These are phyloP conservation scores for Umbelopsis isabellina DNA, from an alignment of 192 early-diverging fungal genomes.

Conservation along the genomic window DNA sequence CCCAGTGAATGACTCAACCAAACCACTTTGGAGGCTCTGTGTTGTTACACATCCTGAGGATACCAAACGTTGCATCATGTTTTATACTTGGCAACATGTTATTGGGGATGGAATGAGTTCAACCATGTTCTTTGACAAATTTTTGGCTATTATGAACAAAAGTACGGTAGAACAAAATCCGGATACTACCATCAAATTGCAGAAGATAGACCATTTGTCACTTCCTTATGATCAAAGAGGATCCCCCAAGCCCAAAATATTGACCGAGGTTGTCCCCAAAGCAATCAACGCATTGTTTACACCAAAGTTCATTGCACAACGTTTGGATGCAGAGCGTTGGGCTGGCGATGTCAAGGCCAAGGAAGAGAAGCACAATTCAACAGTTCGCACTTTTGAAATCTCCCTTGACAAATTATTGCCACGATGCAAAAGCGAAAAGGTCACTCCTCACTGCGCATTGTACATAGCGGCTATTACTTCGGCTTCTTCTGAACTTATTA, in stretches of 20 bases:
- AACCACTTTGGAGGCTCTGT: slow-evolving; percentile 34
- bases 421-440: slow-evolving; percentile 6
- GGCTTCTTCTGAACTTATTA: slow-evolving; percentile 3
- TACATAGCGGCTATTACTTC: slow-evolving; percentile 14
- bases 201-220: neutral
- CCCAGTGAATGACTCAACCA: slow-evolving; percentile 9
- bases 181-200: neutral
- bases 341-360: neutral
- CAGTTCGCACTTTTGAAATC: neutral
- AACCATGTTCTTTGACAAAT: slow-evolving; percentile 26
- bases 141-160: slow-evolving; percentile 23
- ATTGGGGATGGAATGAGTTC: slow-evolving; percentile 38
- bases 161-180: neutral
- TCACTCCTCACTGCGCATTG: slow-evolving; percentile 15
- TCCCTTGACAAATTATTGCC: neutral
- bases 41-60: slow-evolving; percentile 10
- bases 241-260: neutral
- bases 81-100: slow-evolving; percentile 24
- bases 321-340: neutral
- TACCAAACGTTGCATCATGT: slow-evolving; percentile 3
- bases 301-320: slow-evolving; percentile 1
- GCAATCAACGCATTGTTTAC: slow-evolving; percentile 18
- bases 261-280: slow-evolving; percentile 23
- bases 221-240: slow-evolving; percentile 21
- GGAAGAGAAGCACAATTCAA: slow-evolving; percentile 13